Base-by-base conservation (phyloP, 805 yeast genomes). In the Metschnikowia lochheadii region DNA sequence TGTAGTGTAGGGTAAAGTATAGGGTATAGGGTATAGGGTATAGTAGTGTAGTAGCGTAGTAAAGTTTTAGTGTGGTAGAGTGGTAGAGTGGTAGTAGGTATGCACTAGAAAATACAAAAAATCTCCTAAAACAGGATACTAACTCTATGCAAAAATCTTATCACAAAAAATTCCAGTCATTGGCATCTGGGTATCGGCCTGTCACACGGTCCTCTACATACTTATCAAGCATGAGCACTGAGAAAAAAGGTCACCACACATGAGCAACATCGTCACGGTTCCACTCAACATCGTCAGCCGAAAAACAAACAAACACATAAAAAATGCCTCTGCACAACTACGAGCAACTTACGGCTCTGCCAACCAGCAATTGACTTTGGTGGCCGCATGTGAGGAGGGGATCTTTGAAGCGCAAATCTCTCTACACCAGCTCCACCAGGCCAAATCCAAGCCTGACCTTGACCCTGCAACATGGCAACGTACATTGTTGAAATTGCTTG, bases 361-460 rank as follows among this genome's bases (percentile, higher is more conserved):
- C 0, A 13, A 10, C 21, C n/a, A 32, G 10, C 32, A 34, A 8
- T 42, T 42, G 38, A 26, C 33, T 3, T n/a, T 54, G 14, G 38
- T 40, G 11, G 56, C 57, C 21, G 61, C 60, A 13, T 56, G 60
- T 32, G 57, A 55, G 38, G 61, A 58, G 41, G 61, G 61, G 6
- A 40, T 58, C 39, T 58, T 58, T 23, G 53, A 45, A 17, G 44
- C 44, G 17, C 46, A 35, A 5, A 20, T 51, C 39, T 35, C 44
- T 7, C 10, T 31, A n/a, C 37, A 49, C 7, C 40, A 53, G n/a
- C 39, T 56, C n/a, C 46, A 21, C n/a, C 36, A 34, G 31, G 41
- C 44, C 11, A 54, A 51, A 35, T 37, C 44, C 11, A 57, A 54
- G 23, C 40, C 18, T n/a, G 56, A 51, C 23, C 34, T 56, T 3